These are phyloP conservation scores for Penicillium paneum DNA, from an alignment of 2,329 filamentous ascomycete species.

Conservation along the genomic window DNA sequence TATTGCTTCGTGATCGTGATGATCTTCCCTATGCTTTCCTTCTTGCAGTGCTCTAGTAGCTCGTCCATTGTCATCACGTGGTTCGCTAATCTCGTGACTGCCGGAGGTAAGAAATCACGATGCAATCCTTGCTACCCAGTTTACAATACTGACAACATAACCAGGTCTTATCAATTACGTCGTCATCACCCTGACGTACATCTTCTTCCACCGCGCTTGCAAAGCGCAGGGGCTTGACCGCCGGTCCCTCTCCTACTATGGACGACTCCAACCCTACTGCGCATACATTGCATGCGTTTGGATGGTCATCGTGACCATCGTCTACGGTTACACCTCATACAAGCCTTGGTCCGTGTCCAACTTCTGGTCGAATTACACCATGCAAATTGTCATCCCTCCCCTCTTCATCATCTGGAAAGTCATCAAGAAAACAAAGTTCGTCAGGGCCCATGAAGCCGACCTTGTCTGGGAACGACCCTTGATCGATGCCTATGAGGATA, in stretches of 20 bases:
- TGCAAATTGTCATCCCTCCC: conserved; percentile 54
- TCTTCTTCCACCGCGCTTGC: conserved; percentile 56
- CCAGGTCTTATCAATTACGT: conserved; percentile 57
- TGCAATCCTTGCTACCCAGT: not conserved
- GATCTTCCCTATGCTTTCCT: conserved; percentile 53
- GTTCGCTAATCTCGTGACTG: conserved; percentile 57
- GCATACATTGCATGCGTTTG: conserved; percentile 32
- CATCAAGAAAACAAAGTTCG: conserved; percentile 56
- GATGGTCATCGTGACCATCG: conserved; percentile 29
- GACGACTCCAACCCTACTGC: conserved; percentile 58
- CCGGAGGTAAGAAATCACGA: conserved; percentile 41
- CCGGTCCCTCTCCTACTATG: conserved; percentile 55
- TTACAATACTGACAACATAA: not conserved
- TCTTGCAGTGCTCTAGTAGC: conserved; percentile 51
- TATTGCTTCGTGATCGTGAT: conserved; percentile 56
- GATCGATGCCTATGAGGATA: conserved; percentile 58
- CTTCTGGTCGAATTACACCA: conserved; percentile 55
- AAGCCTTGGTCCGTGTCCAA: conserved; percentile 45
- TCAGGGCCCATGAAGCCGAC: conserved; percentile 55
- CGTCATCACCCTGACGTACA: conserved; percentile 58
- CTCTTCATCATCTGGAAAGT: conserved; percentile 63
- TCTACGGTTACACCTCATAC: conserved; percentile 57
- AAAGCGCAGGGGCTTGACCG: conserved; percentile 54
- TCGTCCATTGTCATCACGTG: conserved; percentile 53
- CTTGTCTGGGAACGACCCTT: conserved; percentile 59